Percentiles rank a stretch among this genome's conserved stretches.
These are phyloP conservation scores for Lichina pygmaea DNA, from an alignment of 495 filamentous ascomycete genomes.

Conservation along the genomic window DNA sequence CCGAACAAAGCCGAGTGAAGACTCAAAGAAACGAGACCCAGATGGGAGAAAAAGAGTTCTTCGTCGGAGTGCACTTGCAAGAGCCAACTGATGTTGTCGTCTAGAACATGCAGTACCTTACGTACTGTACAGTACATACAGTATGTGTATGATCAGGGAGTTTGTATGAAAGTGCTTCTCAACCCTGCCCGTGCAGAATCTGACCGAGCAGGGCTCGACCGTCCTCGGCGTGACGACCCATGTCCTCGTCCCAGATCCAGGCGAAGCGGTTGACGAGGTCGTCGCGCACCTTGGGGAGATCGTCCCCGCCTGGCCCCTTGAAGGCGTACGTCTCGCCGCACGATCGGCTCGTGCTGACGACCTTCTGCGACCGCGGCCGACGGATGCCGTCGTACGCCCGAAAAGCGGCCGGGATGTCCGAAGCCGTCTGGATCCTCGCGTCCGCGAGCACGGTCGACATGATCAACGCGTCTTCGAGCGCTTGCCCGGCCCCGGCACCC, in stretches of 20 bases:
- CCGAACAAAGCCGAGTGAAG: too few species aligned
- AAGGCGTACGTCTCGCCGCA: background rate
- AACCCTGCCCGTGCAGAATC: background rate
- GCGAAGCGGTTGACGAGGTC: background rate
- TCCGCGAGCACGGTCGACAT: slow-evolving; percentile 27
- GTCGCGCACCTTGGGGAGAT: background rate
- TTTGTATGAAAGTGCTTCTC: too few species aligned
- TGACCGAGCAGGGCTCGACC: background rate
- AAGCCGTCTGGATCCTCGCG: slow-evolving; percentile 6
- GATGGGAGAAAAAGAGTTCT: too few species aligned
- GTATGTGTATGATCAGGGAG: too few species aligned
- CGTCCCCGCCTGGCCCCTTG: background rate
- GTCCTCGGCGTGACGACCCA: background rate
- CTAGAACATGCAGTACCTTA: too few species aligned
- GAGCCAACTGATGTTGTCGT: too few species aligned
- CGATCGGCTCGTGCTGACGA: background rate
- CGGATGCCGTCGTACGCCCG: slow-evolving; percentile 31
- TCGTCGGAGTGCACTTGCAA: too few species aligned
- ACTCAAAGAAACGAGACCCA: too few species aligned
- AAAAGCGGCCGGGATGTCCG: slow-evolving; percentile 25
- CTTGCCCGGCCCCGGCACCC: slow-evolving; percentile 38
- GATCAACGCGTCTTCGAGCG: slow-evolving; percentile 39
- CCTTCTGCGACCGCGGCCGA: slow-evolving; percentile 11
- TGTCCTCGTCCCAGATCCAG: background rate
- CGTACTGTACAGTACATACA: too few species aligned